Conservation (phyloP, 352 stramenopile genomes). For the Pythium scleroteichum region DNA sequence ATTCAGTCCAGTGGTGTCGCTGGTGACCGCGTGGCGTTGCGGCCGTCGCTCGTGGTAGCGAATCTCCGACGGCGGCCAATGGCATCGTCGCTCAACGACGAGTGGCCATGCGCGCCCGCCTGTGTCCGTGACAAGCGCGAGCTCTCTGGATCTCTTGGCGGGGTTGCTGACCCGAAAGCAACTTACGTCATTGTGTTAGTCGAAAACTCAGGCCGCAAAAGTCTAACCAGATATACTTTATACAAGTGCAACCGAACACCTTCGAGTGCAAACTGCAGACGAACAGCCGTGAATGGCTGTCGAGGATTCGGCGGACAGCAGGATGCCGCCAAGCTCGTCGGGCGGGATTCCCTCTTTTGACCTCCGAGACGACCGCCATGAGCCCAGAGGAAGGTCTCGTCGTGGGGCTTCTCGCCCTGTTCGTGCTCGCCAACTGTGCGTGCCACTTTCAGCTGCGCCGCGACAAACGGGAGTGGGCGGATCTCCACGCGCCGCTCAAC, state of each 20-base stretch:
- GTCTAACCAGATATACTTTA: slow-evolving; percentile 16
- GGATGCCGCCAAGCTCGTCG: background rate
- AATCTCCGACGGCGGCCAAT: slow-evolving; percentile 8
- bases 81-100: background rate
- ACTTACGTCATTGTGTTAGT: slow-evolving; percentile 25
- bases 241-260: slow-evolving; percentile 2
- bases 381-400: slow-evolving; percentile 20
- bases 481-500: slow-evolving; percentile 28
- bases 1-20: background rate
- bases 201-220: slow-evolving; percentile 32
- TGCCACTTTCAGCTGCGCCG: slow-evolving; percentile 24
- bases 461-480: slow-evolving; percentile 28
- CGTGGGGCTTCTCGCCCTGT: slow-evolving; percentile 15
- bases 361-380: slow-evolving; percentile 2
- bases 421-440: slow-evolving; percentile 24
- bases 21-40: background rate
- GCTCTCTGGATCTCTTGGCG: slow-evolving; percentile 1
- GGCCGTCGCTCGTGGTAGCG: background rate
- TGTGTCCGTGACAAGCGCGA: slow-evolving; percentile 4
- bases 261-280: slow-evolving; percentile 5
- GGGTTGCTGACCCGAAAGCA: slow-evolving; percentile 10
- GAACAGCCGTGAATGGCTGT: slow-evolving; percentile 6
- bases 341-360: background rate
- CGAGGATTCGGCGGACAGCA: background rate
- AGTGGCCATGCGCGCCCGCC: slow-evolving; percentile 14